Percentiles rank a stretch among this genome's conserved stretches.
Evolutionary conservation across 2,329 filamentous ascomycete genomes (phyloP).

Genomic region (Diplodia scrobiculata): DNA sequence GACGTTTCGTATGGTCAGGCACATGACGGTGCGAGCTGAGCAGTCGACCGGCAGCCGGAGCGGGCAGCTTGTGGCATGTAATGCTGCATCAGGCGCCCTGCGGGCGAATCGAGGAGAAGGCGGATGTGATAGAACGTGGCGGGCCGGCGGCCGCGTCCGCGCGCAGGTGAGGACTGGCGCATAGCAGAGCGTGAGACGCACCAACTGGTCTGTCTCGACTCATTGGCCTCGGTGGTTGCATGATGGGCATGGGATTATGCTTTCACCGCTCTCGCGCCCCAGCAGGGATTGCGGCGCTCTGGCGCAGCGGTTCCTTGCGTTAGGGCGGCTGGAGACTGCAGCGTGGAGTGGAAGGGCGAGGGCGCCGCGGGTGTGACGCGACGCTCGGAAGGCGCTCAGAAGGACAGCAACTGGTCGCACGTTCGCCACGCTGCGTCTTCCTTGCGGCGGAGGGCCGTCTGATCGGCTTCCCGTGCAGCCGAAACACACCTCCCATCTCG

Average conservation of each 20-base stretch:
- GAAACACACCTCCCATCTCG: conserved; percentile 21
- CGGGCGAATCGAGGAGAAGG: background rate
- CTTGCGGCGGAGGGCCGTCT: conserved; percentile 17
- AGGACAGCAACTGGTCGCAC: background rate
- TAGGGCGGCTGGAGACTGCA: background rate
- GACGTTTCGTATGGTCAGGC: conserved; percentile 10
- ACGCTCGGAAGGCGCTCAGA: too few species aligned
- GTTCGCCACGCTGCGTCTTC: conserved; percentile 14
- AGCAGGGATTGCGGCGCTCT: conserved; percentile 13
- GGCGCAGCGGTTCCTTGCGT: conserved; percentile 24
- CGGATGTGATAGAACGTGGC: conserved; percentile 9
- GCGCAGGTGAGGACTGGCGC: background rate
- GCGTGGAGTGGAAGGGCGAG: background rate
- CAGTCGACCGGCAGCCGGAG: background rate
- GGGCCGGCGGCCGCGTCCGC: conserved; percentile 12
- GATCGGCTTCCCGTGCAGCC: conserved; percentile 24
- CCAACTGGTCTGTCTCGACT: background rate
- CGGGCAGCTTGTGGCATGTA: conserved; percentile 1
- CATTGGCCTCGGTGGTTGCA: background rate
- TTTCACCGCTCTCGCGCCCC: conserved; percentile 22
- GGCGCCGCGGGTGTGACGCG: background rate
- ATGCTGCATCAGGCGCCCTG: conserved; percentile 6
- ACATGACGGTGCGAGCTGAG: conserved; percentile 13
- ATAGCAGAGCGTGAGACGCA: conserved; percentile 3
- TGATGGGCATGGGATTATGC: conserved; percentile 9